phyloP scores from a whole-genome alignment of 768 basidiomycete species.

The Omphalotus guepiniiformis region DNA sequence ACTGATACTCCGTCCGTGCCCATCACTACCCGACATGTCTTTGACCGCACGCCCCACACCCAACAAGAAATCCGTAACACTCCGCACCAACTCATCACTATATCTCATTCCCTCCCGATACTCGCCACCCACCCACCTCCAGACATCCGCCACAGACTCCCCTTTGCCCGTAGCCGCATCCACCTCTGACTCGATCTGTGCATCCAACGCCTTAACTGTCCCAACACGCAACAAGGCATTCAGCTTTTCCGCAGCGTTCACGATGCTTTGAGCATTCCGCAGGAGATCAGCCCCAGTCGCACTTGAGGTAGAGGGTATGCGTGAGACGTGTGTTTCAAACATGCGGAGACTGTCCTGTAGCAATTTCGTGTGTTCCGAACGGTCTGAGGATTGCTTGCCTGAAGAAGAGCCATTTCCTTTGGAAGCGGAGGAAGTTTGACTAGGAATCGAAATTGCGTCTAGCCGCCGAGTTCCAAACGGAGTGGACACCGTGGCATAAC shows the following conservation, averaged over 20 bases:
- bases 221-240: constrained; percentile 56
- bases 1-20: constrained; percentile 50
- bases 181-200: constrained; percentile 75
- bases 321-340: constrained; percentile 64
- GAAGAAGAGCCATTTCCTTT: constrained; percentile 16
- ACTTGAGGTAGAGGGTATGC: constrained; percentile 42
- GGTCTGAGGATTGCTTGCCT: constrained; percentile 8
- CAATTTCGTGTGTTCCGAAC: constrained; percentile 60
- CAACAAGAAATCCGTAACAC: constrained; percentile 71
- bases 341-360: constrained; percentile 65
- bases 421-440: constrained; percentile 13
- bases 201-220: constrained; percentile 58
- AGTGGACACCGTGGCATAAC: constrained; percentile 21
- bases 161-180: constrained; percentile 31
- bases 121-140: constrained; percentile 67
- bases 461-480: constrained; percentile 24
- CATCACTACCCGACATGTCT: constrained; percentile 39
- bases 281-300: constrained; percentile 49
- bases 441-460: constrained; percentile 15
- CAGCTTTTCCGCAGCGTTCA: constrained; percentile 61
- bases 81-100: constrained; percentile 76
- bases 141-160: constrained; percentile 48
- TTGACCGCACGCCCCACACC: constrained; percentile 67
- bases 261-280: constrained; percentile 58
- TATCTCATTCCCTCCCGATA: constrained; percentile 66